Evolutionary conservation across 179 eudicot genomes (phyloP), one percentile per base, ranked within the genome.

Genomic region (Heliamphora pulchella): DNA sequence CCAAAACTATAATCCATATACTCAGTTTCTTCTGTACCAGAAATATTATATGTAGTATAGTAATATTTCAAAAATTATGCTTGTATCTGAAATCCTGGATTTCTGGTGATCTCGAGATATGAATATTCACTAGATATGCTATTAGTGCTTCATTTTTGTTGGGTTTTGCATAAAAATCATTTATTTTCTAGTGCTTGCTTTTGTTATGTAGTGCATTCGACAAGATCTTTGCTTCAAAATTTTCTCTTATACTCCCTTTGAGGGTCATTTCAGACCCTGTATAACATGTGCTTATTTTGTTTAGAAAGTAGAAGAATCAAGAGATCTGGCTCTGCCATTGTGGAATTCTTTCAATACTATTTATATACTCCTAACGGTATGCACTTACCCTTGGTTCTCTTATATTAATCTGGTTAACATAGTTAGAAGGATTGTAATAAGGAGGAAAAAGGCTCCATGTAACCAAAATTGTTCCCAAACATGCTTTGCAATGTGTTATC

Each of bases 291-390:
- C 51, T 61, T 76, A 1, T 76, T 44, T 10, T 76, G 51, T 76
- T 61, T 62, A 76, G 79, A 76, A 62, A 76, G 18, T 43, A 76
- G 69, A 47, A 62, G 1, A 53, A 10, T 7, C 13, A n/a, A 10
- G 13, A 18, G 79, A 61, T 9, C n/a, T 76, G 43, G 79, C 79
- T 4, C 17, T 76, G 55, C 10, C 53, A 10, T 76, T 76, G 43
- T 76, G 79, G 79, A 76, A 76, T 76, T 76, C 79, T 61, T 61
- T 46, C 57, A 61, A 20, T 62, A 76, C 70, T 0, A 47, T 76
- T n/a, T 76, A n/a, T 47, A 76, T 76, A 76, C 70, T 76, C 57
- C 11, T 76, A 76, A n/a, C 15, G 70, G 79, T 76, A 76, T 76
- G 69, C 70, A 6, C 20, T 31, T 46, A 15, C 41, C 73, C 73